Evolutionary conservation across 352 stramenopile species (phyloP).

Genomic region (Pythium periplocum): DNA sequence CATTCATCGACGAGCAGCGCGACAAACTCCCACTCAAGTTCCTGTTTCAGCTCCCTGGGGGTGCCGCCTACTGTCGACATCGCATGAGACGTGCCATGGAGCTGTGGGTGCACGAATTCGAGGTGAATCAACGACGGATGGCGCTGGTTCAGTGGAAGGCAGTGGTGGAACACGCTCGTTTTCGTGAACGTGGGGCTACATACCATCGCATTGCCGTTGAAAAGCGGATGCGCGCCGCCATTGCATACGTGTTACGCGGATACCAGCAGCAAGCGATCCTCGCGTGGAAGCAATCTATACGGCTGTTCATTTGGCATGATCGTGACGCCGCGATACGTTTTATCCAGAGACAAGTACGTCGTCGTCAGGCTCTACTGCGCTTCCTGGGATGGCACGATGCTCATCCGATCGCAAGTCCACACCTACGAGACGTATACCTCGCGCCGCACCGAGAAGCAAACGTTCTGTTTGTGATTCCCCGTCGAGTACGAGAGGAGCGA

Average conservation of each 20-base stretch:
- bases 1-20: slow-evolving; percentile 49
- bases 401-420: slow-evolving; percentile 30
- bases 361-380: slow-evolving; percentile 25
- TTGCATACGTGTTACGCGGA: slow-evolving; percentile 61
- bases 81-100: slow-evolving; percentile 65
- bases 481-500: slow-evolving; percentile 44
- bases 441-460: slow-evolving; percentile 20
- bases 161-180: slow-evolving; percentile 57
- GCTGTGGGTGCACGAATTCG: slow-evolving; percentile 68
- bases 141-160: slow-evolving; percentile 80
- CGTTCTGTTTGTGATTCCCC: slow-evolving; percentile 42
- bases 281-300: slow-evolving; percentile 51
- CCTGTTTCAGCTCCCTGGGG: slow-evolving; percentile 73
- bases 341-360: slow-evolving; percentile 52
- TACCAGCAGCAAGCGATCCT: slow-evolving; percentile 55
- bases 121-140: slow-evolving; percentile 68
- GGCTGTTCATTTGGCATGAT: slow-evolving; percentile 50
- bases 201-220: slow-evolving; percentile 59
- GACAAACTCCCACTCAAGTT: slow-evolving; percentile 72
- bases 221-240: slow-evolving; percentile 53
- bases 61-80: slow-evolving; percentile 64
- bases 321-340: slow-evolving; percentile 41
- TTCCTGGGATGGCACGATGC: slow-evolving; percentile 42
- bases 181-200: slow-evolving; percentile 40
- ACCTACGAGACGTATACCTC: slow-evolving; percentile 58